Evolutionary conservation across 2,329 filamentous ascomycete genomes (phyloP), one percentile per base, ranked within the genome.

Genomic region (Alternaria consortialis): DNA sequence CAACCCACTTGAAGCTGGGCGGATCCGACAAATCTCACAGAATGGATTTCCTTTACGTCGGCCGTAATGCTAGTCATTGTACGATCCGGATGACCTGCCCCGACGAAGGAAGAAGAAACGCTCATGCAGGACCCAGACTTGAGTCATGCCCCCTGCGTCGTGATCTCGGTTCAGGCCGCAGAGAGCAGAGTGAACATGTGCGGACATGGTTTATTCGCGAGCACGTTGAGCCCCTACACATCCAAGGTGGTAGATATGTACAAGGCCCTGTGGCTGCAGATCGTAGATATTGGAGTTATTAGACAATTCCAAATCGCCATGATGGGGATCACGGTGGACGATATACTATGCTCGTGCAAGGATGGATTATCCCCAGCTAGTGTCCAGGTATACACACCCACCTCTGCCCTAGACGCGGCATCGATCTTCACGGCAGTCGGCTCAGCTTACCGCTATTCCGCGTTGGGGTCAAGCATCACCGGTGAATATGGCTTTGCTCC

Each of bases 401-500:
- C 63, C 59, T 52, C 44, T 62, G 66, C 65, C 65, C 65, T 60
- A 67, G 63, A 56, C 56, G 56, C 59, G 64, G 69, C 56, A 60
- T 53, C 56, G 60, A 63, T 64, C 64, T 63, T 57, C 54, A 56
- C 56, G 56, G 63, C 62, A 42, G 66, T 71, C 69, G 73, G 73
- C 68, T 67, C 61, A 63, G 59, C 60, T 65, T 65, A 65, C 71
- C 70, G 73, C 72, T 58, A 66, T 74, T 70, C 74, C 73, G 74
- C 56, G 62, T 65, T 71, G 67, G 73, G 44, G 69, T 67, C 64
- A 31, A 51, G 46, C 67, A 48, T 48, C 43, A 58, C 54, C 56
- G 53, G 59, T 52, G 36, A 59, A 39, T 36, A 36, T 31, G 27
- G 44, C 48, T 44, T 52, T 61, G 34, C 44, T 51, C 50, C 20